Percentiles rank a stretch among this genome's conserved stretches.
Evolutionary conservation across 1,284 basidiomycete genomes (phyloP).

Genomic region (Uromyces viciae-fabae): DNA sequence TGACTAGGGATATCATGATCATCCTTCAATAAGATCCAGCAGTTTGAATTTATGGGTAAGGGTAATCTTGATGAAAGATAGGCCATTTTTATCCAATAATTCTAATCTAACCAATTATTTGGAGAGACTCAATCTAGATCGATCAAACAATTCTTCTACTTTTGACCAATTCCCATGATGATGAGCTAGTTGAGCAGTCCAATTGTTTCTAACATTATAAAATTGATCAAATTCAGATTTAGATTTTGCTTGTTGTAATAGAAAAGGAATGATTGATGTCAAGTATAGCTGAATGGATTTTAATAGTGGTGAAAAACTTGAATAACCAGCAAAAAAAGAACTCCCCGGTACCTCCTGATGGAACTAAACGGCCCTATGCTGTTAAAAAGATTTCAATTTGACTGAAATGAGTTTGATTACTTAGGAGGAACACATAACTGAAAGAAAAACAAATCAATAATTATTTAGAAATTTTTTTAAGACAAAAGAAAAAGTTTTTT

Average conservation of each 20-base stretch:
- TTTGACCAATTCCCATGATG: conserved; percentile 64
- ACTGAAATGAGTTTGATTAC: too few species aligned
- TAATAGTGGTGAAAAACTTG: conserved; percentile 73
- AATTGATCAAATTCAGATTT: conserved; percentile 61
- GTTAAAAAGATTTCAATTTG: too few species aligned
- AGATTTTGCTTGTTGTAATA: conserved; percentile 70
- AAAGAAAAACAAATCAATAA: too few species aligned
- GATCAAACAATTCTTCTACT: conserved; percentile 73
- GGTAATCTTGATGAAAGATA: conserved; percentile 88
- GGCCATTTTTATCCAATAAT: conserved; percentile 83
- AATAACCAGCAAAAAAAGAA: too few species aligned
- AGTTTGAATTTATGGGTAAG: conserved; percentile 86
- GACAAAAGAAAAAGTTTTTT: too few species aligned
- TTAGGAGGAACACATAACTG: too few species aligned
- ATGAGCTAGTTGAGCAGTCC: conserved; percentile 69
- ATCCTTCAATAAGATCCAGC: conserved; percentile 82
- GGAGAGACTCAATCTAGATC: conserved; percentile 81
- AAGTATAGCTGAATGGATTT: conserved; percentile 76
- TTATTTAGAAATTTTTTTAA: too few species aligned
- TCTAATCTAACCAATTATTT: conserved; percentile 92
- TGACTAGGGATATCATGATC: conserved; percentile 58
- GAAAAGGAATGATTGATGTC: conserved; percentile 71
- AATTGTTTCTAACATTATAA: conserved; percentile 63
- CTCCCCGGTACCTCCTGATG: too few species aligned
- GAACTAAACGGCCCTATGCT: too few species aligned